Conservation (phyloP, 768 basidiomycete genomes). For the Naganishia randhawae region DNA sequence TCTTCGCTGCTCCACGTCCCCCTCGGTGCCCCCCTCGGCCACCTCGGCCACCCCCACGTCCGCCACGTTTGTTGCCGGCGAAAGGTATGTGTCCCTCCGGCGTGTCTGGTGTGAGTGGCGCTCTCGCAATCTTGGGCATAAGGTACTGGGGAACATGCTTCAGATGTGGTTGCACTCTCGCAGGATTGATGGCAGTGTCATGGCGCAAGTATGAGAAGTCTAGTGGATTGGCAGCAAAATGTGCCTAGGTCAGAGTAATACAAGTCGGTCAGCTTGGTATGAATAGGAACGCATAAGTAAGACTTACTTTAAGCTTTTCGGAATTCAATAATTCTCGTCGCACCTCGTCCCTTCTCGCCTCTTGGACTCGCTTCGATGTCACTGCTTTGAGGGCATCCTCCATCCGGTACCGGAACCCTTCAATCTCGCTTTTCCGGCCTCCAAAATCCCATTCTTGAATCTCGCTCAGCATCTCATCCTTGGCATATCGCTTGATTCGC, state of each 20-base stretch:
- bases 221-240: conserved; percentile 93
- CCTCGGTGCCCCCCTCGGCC: conserved; percentile 54
- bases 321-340: conserved; percentile 91
- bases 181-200: conserved; percentile 88
- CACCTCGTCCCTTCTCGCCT: conserved; percentile 89
- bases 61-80: conserved; percentile 55
- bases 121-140: conserved; percentile 72
- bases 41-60: conserved; percentile 56
- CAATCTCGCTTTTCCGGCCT: conserved; percentile 84
- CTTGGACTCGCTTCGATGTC: conserved; percentile 76
- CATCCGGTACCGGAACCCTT: conserved; percentile 97
- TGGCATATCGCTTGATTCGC: conserved; percentile 68
- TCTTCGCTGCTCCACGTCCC: conserved; percentile 60
- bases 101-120: conserved; percentile 51
- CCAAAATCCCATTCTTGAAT: conserved; percentile 83
- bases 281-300: neutral
- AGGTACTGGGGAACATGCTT: conserved; percentile 93
- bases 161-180: conserved; percentile 85
- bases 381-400: conserved; percentile 88
- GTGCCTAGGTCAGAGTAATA: conserved; percentile 60
- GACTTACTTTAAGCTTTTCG: conserved; percentile 87
- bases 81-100: conserved; percentile 68
- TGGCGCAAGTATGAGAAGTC: conserved; percentile 89
- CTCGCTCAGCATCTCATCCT: conserved; percentile 59
- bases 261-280: conserved; percentile 21